Percentiles rank a stretch among this genome's conserved stretches.
phyloP scores from a whole-genome alignment of 176 grass and related monocot species.

The Dendrocalamus sinicus region DNA sequence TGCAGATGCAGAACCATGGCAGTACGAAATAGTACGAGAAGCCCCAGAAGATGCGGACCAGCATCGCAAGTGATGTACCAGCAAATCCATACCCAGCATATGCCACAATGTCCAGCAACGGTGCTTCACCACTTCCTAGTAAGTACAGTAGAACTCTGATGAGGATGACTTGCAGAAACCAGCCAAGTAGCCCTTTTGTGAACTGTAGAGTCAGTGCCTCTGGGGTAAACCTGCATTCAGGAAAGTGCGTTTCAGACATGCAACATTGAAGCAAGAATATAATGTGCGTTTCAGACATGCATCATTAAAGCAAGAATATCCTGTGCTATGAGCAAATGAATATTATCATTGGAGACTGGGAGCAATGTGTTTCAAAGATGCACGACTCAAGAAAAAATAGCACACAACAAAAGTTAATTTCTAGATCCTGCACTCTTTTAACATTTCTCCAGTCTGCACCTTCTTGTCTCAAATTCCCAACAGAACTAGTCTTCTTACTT shows the following conservation, averaged over 20 bases:
- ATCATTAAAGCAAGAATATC: conserved; percentile 11
- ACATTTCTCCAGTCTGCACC: neutral
- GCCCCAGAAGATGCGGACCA: conserved; percentile 65
- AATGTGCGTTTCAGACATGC: neutral
- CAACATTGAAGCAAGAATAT: neutral
- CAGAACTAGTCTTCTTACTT: neutral
- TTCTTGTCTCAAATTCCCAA: neutral
- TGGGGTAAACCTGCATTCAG: conserved; percentile 73
- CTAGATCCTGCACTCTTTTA: neutral
- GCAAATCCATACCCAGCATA: conserved; percentile 77
- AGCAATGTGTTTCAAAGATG: neutral
- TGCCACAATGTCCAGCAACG: conserved; percentile 70
- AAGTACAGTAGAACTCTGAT: conserved; percentile 66
- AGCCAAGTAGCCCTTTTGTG: conserved; percentile 65
- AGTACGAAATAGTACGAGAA: conserved; percentile 68
- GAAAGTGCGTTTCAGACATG: neutral
- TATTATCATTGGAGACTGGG: neutral
- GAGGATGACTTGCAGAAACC: conserved; percentile 70
- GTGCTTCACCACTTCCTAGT: conserved; percentile 65
- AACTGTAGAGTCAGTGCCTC: conserved; percentile 81
- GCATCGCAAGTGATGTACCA: conserved; percentile 57
- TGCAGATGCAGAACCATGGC: conserved; percentile 77
- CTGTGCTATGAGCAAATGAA: neutral
- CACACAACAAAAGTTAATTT: neutral
- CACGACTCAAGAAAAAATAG: conserved; percentile 7